A percentile compares a stretch with the other conserved stretches of the same genome.
These are phyloP conservation scores for Cystobasidium tubakii DNA, from an alignment of 768 basidiomycete species.

Conservation along the genomic window DNA sequence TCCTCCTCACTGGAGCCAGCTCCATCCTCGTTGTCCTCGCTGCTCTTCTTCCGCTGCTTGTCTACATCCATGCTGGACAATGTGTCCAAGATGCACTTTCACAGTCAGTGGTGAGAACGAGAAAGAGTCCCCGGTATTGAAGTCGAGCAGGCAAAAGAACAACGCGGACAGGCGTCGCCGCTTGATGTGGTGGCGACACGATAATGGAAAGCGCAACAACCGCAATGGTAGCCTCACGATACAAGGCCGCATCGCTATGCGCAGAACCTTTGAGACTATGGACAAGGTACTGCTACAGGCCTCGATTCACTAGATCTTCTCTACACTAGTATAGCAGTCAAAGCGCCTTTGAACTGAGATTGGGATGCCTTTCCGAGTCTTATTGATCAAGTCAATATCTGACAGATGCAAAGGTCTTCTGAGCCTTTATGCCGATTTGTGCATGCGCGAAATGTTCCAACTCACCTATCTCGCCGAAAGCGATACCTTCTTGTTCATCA, in stretches of 20 bases:
- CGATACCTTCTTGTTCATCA: constrained; percentile 67
- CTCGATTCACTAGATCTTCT: background rate
- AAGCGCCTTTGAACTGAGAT: constrained; percentile 31
- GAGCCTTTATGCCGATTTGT: too few relatives aligned
- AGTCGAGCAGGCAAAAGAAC: background rate
- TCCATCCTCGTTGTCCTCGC: constrained; percentile 20
- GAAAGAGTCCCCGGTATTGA: background rate
- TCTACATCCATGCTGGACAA: constrained; percentile 4
- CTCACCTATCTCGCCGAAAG: constrained; percentile 72
- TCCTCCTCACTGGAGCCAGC: constrained; percentile 22
- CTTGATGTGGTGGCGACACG: background rate
- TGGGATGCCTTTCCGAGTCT: constrained; percentile 30
- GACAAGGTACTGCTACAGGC: too few relatives aligned
- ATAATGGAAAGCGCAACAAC: background rate
- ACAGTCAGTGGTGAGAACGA: background rate
- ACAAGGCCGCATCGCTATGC: too few relatives aligned
- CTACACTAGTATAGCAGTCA: constrained; percentile 37
- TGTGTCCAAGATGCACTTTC: background rate
- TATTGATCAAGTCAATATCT: constrained; percentile 38
- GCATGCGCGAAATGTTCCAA: constrained; percentile 48
- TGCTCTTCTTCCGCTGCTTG: background rate
- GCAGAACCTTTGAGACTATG: too few relatives aligned
- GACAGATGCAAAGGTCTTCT: background rate
- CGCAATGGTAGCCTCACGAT: too few relatives aligned
- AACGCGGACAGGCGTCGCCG: background rate